Conservation (phyloP, 371 early-diverging fungal genomes). For the Blastocladiella emersonii region DNA sequence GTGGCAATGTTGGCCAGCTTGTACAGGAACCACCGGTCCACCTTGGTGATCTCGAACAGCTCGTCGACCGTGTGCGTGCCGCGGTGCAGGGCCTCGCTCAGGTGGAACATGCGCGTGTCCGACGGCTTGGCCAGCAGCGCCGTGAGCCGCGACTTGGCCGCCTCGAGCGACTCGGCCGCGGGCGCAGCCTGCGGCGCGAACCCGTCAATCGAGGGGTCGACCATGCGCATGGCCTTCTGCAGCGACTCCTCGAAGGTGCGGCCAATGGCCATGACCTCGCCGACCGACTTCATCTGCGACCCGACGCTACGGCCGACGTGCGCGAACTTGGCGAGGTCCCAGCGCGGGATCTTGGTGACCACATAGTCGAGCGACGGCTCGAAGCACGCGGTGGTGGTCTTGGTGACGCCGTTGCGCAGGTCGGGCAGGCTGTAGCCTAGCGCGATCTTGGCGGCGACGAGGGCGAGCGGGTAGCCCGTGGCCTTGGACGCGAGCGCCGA, state of each 20-base stretch:
- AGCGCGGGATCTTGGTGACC: constrained; percentile 90
- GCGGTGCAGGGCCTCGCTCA: constrained; percentile 71
- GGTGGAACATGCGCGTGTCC: constrained; percentile 79
- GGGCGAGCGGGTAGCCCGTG: constrained; percentile 93
- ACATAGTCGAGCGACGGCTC: constrained; percentile 88
- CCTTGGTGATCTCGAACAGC: constrained; percentile 71
- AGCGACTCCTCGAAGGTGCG: constrained; percentile 90
- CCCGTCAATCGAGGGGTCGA: constrained; percentile 73
- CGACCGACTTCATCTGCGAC: constrained; percentile 87
- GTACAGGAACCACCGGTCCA: constrained; percentile 93
- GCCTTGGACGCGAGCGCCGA: constrained; percentile 89
- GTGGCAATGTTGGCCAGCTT: constrained; percentile 58
- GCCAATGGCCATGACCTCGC: constrained; percentile 94
- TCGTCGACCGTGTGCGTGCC: constrained; percentile 67
- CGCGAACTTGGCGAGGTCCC: constrained; percentile 91
- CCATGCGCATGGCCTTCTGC: constrained; percentile 86
- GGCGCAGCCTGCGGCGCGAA: constrained; percentile 51
- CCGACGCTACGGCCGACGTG: constrained; percentile 74
- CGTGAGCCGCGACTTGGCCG: no score
- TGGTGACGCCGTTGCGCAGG: constrained; percentile 80
- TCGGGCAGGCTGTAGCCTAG: constrained; percentile 79
- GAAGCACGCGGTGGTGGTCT: constrained; percentile 86
- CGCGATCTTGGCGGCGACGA: constrained; percentile 93
- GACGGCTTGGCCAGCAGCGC: constrained; percentile 70
- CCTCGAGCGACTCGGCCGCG: constrained; percentile 43